Evolutionary conservation across 495 filamentous ascomycete species (phyloP).

Genomic region (Amphirosellinia nigrospora): DNA sequence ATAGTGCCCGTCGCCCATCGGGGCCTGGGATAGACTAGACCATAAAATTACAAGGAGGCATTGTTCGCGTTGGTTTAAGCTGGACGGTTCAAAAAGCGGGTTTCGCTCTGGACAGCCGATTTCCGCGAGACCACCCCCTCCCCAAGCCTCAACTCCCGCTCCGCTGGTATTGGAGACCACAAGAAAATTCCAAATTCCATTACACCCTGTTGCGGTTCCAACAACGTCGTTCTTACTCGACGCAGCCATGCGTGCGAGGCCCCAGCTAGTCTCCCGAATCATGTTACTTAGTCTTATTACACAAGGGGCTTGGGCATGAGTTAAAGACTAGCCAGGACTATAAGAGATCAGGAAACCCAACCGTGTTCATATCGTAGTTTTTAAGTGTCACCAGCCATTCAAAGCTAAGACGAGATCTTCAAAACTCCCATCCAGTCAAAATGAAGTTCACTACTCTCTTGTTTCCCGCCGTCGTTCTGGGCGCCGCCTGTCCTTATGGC

Average conservation of each 20-base stretch:
- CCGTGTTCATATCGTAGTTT: not conserved
- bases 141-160: conserved; percentile 17
- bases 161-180: not conserved
- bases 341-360: conserved; percentile 18
- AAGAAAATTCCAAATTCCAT: conserved; percentile 11
- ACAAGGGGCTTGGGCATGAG: not conserved
- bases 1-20: not conserved
- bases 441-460: conserved; percentile 24
- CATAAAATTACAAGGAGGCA: conserved; percentile 6
- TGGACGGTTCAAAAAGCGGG: not conserved
- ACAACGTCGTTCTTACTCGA: not conserved
- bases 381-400: not conserved
- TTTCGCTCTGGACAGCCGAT: conserved; percentile 19
- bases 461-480: conserved; percentile 12
- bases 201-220: not conserved
- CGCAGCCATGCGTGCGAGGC: not conserved
- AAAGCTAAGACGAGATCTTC: conserved; percentile 5
- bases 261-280: not conserved
- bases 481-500: conserved; percentile 18
- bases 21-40: not conserved
- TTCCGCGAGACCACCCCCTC: conserved; percentile 4
- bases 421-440: not conserved
- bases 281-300: not conserved
- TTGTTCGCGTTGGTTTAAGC: not conserved
- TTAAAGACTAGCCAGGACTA: not conserved